phyloP scores from a whole-genome alignment of 257 asterid genomes.

The Perilla frutescens region DNA sequence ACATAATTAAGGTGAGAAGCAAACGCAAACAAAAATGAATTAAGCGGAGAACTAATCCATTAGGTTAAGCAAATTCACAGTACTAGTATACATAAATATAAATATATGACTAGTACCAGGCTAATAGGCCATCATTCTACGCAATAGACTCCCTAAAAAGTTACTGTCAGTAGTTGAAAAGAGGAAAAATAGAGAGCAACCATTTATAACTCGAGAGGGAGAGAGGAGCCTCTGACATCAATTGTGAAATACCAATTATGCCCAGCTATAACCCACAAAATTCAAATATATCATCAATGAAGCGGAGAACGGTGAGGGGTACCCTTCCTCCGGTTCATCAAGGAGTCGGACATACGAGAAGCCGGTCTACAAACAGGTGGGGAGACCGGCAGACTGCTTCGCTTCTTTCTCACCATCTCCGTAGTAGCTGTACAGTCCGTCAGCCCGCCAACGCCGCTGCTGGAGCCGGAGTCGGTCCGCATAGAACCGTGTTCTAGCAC shows the following conservation, averaged over 20 bases:
- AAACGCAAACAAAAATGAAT: too few relatives aligned
- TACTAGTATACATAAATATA: constrained; percentile 19
- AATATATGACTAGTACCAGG: too few relatives aligned
- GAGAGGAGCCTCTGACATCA: constrained; percentile 25
- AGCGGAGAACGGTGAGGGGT: constrained; percentile 81
- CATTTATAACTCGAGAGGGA: too few relatives aligned
- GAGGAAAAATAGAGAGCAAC: too few relatives aligned
- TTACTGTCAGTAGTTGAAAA: constrained; percentile 23
- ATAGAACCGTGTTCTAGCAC: constrained; percentile 60
- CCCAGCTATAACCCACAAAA: constrained; percentile 18
- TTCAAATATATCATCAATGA: constrained; percentile 35
- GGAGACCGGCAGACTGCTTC: constrained; percentile 40
- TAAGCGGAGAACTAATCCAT: not conserved
- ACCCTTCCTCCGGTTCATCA: constrained; percentile 83
- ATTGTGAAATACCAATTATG: constrained; percentile 37
- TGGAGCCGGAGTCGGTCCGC: constrained; percentile 64
- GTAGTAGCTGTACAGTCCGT: constrained; percentile 59
- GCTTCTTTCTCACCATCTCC: constrained; percentile 57
- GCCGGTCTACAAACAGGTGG: constrained; percentile 53
- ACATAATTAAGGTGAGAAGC: too few relatives aligned
- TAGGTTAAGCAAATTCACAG: not conserved
- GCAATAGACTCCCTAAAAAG: constrained; percentile 1
- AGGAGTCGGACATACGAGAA: constrained; percentile 42
- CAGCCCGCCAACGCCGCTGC: constrained; percentile 42
- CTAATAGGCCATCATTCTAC: not conserved